A percentile compares a stretch with the other conserved stretches of the same genome.
Conservation (phyloP, 805 yeast species). For the Candida coquimbonensis region DNA sequence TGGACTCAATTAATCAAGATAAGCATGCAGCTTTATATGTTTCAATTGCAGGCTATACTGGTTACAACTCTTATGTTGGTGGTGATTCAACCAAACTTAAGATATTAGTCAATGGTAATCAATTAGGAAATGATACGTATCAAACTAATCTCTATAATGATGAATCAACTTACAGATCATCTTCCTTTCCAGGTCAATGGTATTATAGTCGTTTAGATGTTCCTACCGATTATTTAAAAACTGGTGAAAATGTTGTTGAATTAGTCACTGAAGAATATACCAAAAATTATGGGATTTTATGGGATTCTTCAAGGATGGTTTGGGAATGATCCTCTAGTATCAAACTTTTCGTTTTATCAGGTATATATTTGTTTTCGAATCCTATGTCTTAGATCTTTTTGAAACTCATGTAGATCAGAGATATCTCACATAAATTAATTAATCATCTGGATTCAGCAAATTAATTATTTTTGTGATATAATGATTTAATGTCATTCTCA, state of each 20-base stretch:
- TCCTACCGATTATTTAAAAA: background rate
- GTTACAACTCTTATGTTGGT: conserved; percentile 2
- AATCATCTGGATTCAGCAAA: too few relatives aligned
- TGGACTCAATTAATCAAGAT: background rate
- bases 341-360: too few relatives aligned
- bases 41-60: conserved; percentile 3
- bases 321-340: background rate
- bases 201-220: background rate
- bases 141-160: conserved; percentile 1
- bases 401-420: too few relatives aligned
- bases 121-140: conserved; percentile 1
- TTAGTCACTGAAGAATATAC: conserved; percentile 2
- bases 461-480: too few relatives aligned
- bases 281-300: conserved; percentile 1
- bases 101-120: conserved; percentile 2
- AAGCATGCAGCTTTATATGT: conserved; percentile 1
- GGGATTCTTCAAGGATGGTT: conserved; percentile 2
- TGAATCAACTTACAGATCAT: conserved; percentile 2
- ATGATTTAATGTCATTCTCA: too few relatives aligned
- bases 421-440: too few relatives aligned
- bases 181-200: conserved; percentile 4
- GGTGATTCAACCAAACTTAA: conserved; percentile 2
- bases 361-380: too few relatives aligned
- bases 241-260: background rate
- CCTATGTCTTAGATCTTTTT: too few relatives aligned